Percentiles rank a stretch among this genome's conserved stretches.
These are phyloP conservation scores for Xylaria acuta DNA, from an alignment of 495 filamentous ascomycete genomes.

Conservation along the genomic window DNA sequence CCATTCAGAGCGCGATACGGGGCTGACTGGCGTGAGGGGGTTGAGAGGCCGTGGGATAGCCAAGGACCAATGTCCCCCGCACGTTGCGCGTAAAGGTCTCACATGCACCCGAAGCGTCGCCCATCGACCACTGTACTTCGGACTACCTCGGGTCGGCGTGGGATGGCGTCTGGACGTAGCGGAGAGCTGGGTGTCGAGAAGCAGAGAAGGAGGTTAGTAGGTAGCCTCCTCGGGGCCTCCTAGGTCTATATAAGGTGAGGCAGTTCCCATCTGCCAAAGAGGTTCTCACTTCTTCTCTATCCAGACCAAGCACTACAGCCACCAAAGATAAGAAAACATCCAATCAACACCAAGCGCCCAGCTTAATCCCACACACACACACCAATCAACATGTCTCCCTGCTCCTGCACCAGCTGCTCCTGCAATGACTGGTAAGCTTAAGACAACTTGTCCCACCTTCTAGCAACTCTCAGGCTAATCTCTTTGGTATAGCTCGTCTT, in stretches of 20 bases:
- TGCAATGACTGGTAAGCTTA: conserved; percentile 16
- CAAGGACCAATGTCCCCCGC: conserved; percentile 15
- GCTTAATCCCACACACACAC: conserved; percentile 4
- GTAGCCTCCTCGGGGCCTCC: not conserved
- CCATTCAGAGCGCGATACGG: conserved; percentile 2
- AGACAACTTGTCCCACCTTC: not conserved
- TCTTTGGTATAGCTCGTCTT: conserved; percentile 14
- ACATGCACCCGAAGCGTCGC: conserved; percentile 5
- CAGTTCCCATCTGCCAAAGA: conserved; percentile 8
- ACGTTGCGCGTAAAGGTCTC: not conserved
- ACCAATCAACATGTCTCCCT: conserved; percentile 16
- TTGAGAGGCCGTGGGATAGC: conserved; percentile 10
- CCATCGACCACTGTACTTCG: not conserved
- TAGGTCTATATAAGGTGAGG: conserved; percentile 13
- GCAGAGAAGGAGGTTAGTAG: conserved; percentile 11
- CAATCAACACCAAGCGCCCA: conserved; percentile 14
- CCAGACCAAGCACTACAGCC: not conserved
- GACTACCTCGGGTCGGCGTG: not conserved
- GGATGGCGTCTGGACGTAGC: not conserved
- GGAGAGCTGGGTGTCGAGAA: conserved; percentile 1
- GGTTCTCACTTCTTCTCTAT: conserved; percentile 17
- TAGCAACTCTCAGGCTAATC: not conserved
- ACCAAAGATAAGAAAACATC: conserved; percentile 7
- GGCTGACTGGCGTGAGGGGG: conserved; percentile 17
- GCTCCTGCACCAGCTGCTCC: conserved; percentile 14